Base-by-base conservation (phyloP, 352 stramenopile genomes). In the Phytopythium vexans region DNA sequence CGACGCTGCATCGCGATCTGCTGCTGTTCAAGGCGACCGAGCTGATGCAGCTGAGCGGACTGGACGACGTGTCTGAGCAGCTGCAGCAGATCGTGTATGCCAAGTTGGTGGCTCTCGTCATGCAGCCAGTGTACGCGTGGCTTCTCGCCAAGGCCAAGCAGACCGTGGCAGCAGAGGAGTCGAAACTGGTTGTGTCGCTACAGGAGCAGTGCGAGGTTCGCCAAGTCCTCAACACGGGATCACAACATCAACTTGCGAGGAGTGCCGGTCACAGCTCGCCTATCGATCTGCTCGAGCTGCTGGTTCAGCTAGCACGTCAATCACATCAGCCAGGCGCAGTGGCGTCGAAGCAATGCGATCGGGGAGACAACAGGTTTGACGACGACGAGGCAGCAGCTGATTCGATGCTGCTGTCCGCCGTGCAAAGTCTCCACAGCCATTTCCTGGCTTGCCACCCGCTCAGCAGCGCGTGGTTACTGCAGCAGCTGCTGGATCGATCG, bases 1-100 rank as follows among this genome's bases (percentile, higher is more conserved):
- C 67, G 9, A 49, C 56, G 15, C 46, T 80, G 21, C 56, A 64
- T 34, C 54, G 64, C 12, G 72, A 80, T 21, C 53, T 78, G 8
- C 49, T 80, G 42, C 55, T 49, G 15, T 54, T 66, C 37, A 82
- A 78, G 42, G 46, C 58, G 31, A 60, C 49, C 3, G 72, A 82
- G 47, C 33, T 82, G 45, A 59, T 71, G 67, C 72, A 80, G 43
- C 60, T 82, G 41, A 82, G 70, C 49, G 64, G 70, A 1, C 58
- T 79, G 7, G 66, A 77, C 38, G 70, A 75, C 51, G 61, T 66
- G 36, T 62, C 58, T 7, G 44, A 37, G 4, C 60, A 76, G 3
- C 40, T 82, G 34, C 52, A 70, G 33, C 48, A 52, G 14, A 45
- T 70, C 16, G 57, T 80, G 33, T 77, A 80, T 54, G 56, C 44